Base-by-base conservation (phyloP, 768 basidiomycete species). In the Lentinula sp. region DNA sequence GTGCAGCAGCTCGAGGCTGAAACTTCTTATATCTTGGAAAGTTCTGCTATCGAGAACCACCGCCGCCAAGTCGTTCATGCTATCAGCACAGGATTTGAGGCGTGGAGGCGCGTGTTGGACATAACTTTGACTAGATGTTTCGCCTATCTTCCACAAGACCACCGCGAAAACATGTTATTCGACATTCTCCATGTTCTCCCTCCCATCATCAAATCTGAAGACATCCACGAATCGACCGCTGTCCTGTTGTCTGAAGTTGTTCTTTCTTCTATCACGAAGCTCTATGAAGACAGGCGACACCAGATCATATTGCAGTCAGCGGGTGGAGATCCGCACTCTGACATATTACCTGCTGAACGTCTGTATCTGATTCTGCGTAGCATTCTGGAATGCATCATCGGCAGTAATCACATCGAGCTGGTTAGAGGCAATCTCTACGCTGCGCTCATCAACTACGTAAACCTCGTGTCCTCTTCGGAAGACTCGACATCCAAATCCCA, bases 401-500 rank as follows among this genome's bases (percentile, higher is more conserved):
- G 90, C 63, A 87, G 82, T 62, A 91, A 88, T 62, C 87, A 86
- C 12, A 82, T 89, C 32, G 93, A 96, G 69, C 79, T 92, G 55
- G 89, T 95, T 16, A 88, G 95, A 28, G 96, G 96, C 6, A 98
- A 98, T 69, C 78, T 98, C n/a, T 98, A 96, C 71, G 93, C 93
- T 3, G 79, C 91, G 4, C 77, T 98, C 61, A 85, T 93, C 74
- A 96, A 96, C 72, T 95, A 93, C 68, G 75, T 96, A 45, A 88
- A 95, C 68, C 81, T 96, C n/a, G 77, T 90, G 51, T 68, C 77
- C 20, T 75, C 78, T 41, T 68, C 74, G 5, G 68, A 61, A 45
- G 67, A 70, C 57, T 67, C 68, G 32, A 54, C 57, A 8, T 57
- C 61, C 20, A 20, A 33, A 48, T 46, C 63, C 6, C 16, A 72